Base-by-base conservation (phyloP, 2,329 filamentous ascomycete genomes). In the Phyllachora maydis region DNA sequence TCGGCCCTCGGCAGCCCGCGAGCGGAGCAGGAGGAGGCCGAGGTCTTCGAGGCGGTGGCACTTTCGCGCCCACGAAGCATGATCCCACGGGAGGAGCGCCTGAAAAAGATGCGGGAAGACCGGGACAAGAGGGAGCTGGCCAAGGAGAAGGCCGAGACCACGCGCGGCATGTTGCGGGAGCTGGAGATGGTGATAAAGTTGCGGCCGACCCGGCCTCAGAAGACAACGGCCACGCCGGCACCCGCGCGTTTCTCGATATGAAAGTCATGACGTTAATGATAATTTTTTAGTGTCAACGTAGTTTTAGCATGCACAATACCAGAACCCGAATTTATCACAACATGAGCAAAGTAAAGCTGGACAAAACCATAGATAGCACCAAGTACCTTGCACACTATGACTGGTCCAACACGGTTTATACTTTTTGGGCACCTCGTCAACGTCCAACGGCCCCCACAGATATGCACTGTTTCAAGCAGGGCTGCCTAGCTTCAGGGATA, bases 1-100 rank as follows among this genome's bases (percentile, higher is more conserved):
- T 41, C 49, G 19, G 60, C 54, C 27, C 49, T 56, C 16, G 62
- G 63, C 23, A 61, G 56, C 30, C 48, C 49, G 9, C 58, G 56
- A 2, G 69, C 69, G 23, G 65, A 66, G 27, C 58, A 54, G 2
- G 73, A 78, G 24, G 63, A 67, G 26, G 70, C 75, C 25, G 77
- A 91, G 39, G 65, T 98, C 1, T 95, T 92, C 31, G 88, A 98
- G 47, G 88, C 83, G 0, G 67, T 95, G 18, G 81, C 83, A 2
- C 55, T 78, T 28, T 55, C 67, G 5, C 60, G 72, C 19, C 69
- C 75, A 29, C 62, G 72, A 32, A 75, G 67, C 36, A 57, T 63
- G 25, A 54, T 93, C 33, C 79, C 76, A 1, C 59, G 85, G 38
- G 83, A 92, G 38, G 82, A 98, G 49, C 69, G 88, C 20, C 75